phyloP scores from a whole-genome alignment of 2,329 filamentous ascomycete species.

The Ophioceras dolichostomum region DNA sequence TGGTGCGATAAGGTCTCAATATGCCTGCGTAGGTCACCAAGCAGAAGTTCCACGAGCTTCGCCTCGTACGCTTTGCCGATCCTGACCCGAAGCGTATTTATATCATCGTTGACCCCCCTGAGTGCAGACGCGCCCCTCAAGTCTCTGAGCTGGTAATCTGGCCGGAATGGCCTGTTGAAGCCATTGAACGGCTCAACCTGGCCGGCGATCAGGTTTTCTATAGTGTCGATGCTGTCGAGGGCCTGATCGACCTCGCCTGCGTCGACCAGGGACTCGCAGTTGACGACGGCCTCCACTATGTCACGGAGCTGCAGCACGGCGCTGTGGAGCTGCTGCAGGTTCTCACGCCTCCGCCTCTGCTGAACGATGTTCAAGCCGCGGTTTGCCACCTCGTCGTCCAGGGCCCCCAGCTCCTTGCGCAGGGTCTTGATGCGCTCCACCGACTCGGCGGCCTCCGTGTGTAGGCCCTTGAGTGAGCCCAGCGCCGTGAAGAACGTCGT shows the following conservation, averaged over 20 bases:
- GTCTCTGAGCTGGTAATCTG: slow-evolving; percentile 41
- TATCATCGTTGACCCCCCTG: slow-evolving; percentile 65
- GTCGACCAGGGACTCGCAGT: slow-evolving; percentile 73
- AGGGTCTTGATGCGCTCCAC: slow-evolving; percentile 75
- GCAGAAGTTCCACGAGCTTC: slow-evolving; percentile 64
- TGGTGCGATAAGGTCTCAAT: slow-evolving; percentile 56
- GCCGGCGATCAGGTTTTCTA: slow-evolving; percentile 74
- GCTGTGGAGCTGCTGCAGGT: slow-evolving; percentile 69
- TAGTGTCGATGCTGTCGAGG: slow-evolving; percentile 60
- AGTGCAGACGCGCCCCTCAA: slow-evolving; percentile 67
- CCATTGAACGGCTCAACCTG: slow-evolving; percentile 32
- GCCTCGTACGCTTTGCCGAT: slow-evolving; percentile 81
- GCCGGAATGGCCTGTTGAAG: slow-evolving; percentile 1
- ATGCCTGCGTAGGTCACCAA: slow-evolving; percentile 73
- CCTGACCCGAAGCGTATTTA: slow-evolving; percentile 62
- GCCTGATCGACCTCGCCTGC: slow-evolving; percentile 73
- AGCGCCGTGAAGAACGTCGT: slow-evolving; percentile 93
- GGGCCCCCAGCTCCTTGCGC: slow-evolving; percentile 62
- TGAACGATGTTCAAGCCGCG: slow-evolving; percentile 78
- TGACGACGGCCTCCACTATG: slow-evolving; percentile 62
- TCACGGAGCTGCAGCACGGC: slow-evolving; percentile 73
- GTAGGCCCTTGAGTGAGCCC: slow-evolving; percentile 79
- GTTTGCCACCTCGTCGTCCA: slow-evolving; percentile 80
- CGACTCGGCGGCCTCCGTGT: slow-evolving; percentile 84
- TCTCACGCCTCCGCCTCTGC: slow-evolving; percentile 69